Percentiles rank a stretch among this genome's conserved stretches.
These are phyloP conservation scores for Lactarius tabidus DNA, from an alignment of 768 basidiomycete species.

Conservation along the genomic window DNA sequence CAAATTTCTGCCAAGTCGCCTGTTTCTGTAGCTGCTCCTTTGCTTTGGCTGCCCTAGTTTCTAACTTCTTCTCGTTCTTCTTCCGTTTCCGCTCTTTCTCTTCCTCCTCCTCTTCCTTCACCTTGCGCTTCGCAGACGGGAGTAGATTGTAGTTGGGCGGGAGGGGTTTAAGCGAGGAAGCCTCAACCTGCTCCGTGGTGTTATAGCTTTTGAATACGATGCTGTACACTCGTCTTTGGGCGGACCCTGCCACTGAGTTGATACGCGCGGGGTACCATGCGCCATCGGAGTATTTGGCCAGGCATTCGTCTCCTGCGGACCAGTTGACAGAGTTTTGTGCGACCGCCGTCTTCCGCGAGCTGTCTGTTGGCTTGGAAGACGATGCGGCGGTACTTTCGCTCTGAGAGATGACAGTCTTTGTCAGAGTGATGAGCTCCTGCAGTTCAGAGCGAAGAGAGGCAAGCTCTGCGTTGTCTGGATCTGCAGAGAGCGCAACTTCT, in stretches of 20 bases:
- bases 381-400: conserved; percentile 58
- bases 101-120: conserved; percentile 76
- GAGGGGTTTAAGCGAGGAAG: conserved; percentile 63
- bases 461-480: conserved; percentile 73
- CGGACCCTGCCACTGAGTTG: conserved; percentile 75
- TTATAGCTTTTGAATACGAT: conserved; percentile 92
- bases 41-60: conserved; percentile 77
- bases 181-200: conserved; percentile 80
- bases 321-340: conserved; percentile 52
- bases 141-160: conserved; percentile 48
- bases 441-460: conserved; percentile 71
- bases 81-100: conserved; percentile 89
- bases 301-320: conserved; percentile 79
- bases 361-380: conserved; percentile 44
- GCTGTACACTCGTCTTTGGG: conserved; percentile 80
- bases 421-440: conserved; percentile 77
- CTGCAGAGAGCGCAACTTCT: conserved; percentile 69
- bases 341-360: conserved; percentile 50
- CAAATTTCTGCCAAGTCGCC: conserved; percentile 90
- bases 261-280: conserved; percentile 88
- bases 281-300: conserved; percentile 85
- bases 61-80: conserved; percentile 92
- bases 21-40: conserved; percentile 85
- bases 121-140: conserved; percentile 67
- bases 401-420: conserved; percentile 67